phyloP scores from a whole-genome alignment of 768 basidiomycete genomes.

The Pisolithus orientalis region DNA sequence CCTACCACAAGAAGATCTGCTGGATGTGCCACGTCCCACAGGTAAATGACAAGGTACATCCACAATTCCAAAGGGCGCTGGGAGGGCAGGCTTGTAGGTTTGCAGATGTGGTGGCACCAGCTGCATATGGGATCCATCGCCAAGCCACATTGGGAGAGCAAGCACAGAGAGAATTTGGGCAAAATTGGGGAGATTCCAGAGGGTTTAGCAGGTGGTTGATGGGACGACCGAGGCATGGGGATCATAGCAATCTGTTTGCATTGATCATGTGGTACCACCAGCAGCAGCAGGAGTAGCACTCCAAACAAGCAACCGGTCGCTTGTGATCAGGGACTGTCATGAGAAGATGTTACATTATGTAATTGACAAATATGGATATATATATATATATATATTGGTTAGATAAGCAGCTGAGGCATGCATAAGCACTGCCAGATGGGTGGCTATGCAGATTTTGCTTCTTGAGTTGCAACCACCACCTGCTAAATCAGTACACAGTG shows the following conservation, averaged over 20 bases:
- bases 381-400: no score
- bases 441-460: no score
- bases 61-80: not conserved
- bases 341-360: no score
- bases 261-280: not conserved
- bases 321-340: no score
- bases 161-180: not conserved
- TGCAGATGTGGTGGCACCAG: not conserved
- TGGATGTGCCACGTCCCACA: conserved; percentile 7
- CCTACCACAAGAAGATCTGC: conserved; percentile 6
- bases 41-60: not conserved
- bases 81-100: not conserved
- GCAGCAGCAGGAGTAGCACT: no score
- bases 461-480: no score
- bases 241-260: not conserved
- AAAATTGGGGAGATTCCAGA: not conserved
- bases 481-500: no score
- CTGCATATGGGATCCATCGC: not conserved
- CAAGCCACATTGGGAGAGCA: not conserved
- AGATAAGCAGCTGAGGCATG: no score
- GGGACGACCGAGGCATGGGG: not conserved
- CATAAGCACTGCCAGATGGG: no score
- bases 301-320: no score
- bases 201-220: not conserved
- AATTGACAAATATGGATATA: no score